Evolutionary conservation across 192 early-diverging fungal species (phyloP), one percentile per base, ranked within the genome.

Genomic region (Thoreauomyces humboldtii): DNA sequence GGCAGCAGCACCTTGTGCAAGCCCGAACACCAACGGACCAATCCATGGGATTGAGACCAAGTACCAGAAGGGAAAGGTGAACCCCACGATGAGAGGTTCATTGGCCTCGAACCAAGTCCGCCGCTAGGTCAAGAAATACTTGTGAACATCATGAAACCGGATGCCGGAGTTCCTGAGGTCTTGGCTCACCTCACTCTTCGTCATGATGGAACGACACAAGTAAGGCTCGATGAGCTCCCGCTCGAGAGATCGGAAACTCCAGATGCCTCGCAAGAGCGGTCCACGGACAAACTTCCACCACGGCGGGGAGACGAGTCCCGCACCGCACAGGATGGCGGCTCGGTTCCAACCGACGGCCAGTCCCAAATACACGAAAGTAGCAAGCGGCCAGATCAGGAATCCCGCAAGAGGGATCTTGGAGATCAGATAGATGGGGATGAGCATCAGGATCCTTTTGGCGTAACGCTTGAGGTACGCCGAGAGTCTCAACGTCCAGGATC

Each of bases 201-300:
- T 62, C 71, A 77, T 70, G 3, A 61, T 29, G 28, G 61, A 66
- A 25, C 72, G 57, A 59, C 67, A 71, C 21, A 73, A 28, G 50
- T 77, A 77, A n/a, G 76, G 76, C 33, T 77, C 76, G 4, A 73
- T 61, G 33, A 77, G 50, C 53, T 77, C 76, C 31, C 76, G 29
- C 25, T 60, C 71, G 7, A 77, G 48, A 1, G 71, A 51, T 22
- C 76, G 57, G 56, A 77, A 55, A 15, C 50, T 29, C 34, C 73
- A 41, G 14, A 67, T 48, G 1, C 29, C 37, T n/a, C 65, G 48
- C 4, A 77, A 33, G 4, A 73, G 53, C 22, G 66, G 64, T 12
- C 71, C 68, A n/a, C 50, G 47, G 25, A 73, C 60, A 51, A 71
- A 77, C n/a, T 50, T 25, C 55, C 61, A 60, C 67, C 68, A 62